Evolutionary conservation across 2,329 filamentous ascomycete genomes (phyloP), one percentile per base, ranked within the genome.

Genomic region (Podosphaera fusca): DNA sequence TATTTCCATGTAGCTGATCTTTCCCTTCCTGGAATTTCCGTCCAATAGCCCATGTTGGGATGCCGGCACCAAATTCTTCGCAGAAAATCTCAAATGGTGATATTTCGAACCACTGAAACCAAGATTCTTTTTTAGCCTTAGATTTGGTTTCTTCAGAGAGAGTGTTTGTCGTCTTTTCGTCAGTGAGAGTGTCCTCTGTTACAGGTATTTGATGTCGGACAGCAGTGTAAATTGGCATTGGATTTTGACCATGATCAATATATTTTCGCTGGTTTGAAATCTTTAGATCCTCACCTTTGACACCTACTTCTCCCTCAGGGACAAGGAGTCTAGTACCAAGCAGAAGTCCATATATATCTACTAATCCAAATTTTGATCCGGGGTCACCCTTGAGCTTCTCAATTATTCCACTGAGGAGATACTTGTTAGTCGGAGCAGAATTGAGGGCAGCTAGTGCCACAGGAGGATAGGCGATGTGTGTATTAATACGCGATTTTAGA

Each of bases 101-200:
- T 64, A 90, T 84, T 66, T 98, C 92, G 63, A 92, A 95, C 90
- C 92, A 96, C 64, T 98, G 90, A 64, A 96, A 98, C 86, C 89
- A 96, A 2, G 87, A 77, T 65, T 94, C 84, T 59, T 75, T 74
- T 64, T 71, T 79, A 9, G 76, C 55, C 71, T 68, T 61, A 14
- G 74, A 71, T 62, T 80, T 77, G 0, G 72, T 74, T 29, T 70
- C 69, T 59, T 81, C 75, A 0, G 73, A 70, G 52, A 65, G 66
- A 14, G 59, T 61, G 1, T 60, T 65, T 56, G 63, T 66, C 4
- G 63, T 66, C 60, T 68, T 70, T 40, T 69, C 70, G 6, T 62
- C 63, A 33, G 68, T 69, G 2, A 64, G 66, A 1, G 69, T 65
- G 49, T 71, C 70, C 50, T 76, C 75, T 6, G 80, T 68, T 6